phyloP scores from a whole-genome alignment of 2,329 filamentous ascomycete species.

The Aureobasidium sp. region DNA sequence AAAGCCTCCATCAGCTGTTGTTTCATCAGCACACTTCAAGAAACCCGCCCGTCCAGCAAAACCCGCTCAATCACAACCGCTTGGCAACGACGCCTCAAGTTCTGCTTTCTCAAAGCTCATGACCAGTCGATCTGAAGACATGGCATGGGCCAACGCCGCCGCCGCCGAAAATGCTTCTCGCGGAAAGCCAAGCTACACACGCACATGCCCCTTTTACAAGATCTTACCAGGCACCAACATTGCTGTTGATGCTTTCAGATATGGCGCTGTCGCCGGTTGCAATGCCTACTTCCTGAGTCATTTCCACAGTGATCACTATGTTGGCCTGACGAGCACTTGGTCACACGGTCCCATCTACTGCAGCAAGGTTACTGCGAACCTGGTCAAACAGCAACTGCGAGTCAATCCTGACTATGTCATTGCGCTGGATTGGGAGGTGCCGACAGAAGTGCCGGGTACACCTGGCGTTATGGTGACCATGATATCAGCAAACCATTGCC shows the following conservation, averaged over 20 bases:
- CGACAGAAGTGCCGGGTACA: slow-evolving; percentile 69
- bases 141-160: slow-evolving; percentile 81
- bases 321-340: slow-evolving; percentile 83
- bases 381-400: slow-evolving; percentile 75
- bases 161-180: slow-evolving; percentile 67
- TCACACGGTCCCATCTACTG: slow-evolving; percentile 93
- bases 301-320: slow-evolving; percentile 96
- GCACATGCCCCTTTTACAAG: slow-evolving; percentile 97
- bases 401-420: slow-evolving; percentile 82
- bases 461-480: slow-evolving; percentile 81
- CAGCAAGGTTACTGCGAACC: slow-evolving; percentile 81
- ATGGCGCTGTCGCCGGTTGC: slow-evolving; percentile 85
- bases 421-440: slow-evolving; percentile 74
- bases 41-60: slow-evolving; percentile 58
- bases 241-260: slow-evolving; percentile 91
- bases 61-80: slow-evolving; percentile 74
- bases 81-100: slow-evolving; percentile 34
- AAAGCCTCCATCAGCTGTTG: slow-evolving; percentile 17
- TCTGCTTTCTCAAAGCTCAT: slow-evolving; percentile 92
- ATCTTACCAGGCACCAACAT: slow-evolving; percentile 90
- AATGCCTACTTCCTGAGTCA: slow-evolving; percentile 95
- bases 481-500: slow-evolving; percentile 94
- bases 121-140: slow-evolving; percentile 82
- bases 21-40: slow-evolving; percentile 49
- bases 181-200: slow-evolving; percentile 76